Evolutionary conservation across 208 protist genomes (phyloP).

Genomic region (Tritrichomonas musculus): DNA sequence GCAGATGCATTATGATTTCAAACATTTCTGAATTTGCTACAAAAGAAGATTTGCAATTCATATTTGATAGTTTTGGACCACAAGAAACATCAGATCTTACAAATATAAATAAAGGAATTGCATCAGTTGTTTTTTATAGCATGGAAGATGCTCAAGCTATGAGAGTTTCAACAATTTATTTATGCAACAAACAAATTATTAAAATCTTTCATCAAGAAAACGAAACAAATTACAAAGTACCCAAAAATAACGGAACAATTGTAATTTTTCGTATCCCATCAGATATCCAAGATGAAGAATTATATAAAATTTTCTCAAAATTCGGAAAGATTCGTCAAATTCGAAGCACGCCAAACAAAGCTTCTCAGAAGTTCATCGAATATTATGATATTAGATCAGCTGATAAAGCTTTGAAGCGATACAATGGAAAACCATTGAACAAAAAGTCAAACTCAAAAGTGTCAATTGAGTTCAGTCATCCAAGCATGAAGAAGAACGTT

Average conservation of each 20-base stretch:
- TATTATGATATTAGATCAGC: background rate
- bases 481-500: background rate
- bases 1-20: too few relatives aligned
- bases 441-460: too few relatives aligned
- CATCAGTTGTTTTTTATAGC: too few relatives aligned
- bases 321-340: background rate
- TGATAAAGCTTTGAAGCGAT: background rate
- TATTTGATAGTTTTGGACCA: too few relatives aligned
- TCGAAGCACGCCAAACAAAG: background rate
- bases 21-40: too few relatives aligned
- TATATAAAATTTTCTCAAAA: background rate
- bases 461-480: background rate
- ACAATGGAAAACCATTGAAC: background rate
- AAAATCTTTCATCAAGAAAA: too few relatives aligned
- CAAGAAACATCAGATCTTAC: too few relatives aligned
- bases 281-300: background rate
- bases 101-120: too few relatives aligned
- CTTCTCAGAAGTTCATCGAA: background rate
- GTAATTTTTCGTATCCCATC: background rate
- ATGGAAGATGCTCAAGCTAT: too few relatives aligned
- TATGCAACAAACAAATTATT: too few relatives aligned
- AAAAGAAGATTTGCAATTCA: too few relatives aligned
- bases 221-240: background rate
- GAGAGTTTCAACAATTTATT: too few relatives aligned
- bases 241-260: slow-evolving; percentile 16